These are phyloP conservation scores for Symbiodinium pilosum DNA, from an alignment of 73 alveolate genomes.

Conservation along the genomic window DNA sequence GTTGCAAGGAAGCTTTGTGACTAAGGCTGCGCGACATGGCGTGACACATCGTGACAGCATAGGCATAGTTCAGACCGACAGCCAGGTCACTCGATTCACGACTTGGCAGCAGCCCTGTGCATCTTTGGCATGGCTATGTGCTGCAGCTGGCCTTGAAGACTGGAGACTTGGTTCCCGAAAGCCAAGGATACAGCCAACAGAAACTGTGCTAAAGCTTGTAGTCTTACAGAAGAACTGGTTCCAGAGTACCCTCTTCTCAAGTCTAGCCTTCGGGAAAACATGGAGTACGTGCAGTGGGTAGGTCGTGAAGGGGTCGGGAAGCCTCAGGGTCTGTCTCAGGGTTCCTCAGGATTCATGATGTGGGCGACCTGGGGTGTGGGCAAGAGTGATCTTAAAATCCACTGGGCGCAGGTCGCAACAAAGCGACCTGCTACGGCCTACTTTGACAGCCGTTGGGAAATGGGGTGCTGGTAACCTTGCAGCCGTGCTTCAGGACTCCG, in stretches of 20 bases:
- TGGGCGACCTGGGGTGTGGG: not conserved
- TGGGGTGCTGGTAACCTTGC: not conserved
- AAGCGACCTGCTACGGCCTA: constrained; percentile 5
- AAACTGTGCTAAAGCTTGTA: too few relatives aligned
- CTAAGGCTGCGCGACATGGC: too few relatives aligned
- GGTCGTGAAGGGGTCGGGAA: not conserved
- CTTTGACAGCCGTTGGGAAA: not conserved
- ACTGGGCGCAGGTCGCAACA: not conserved
- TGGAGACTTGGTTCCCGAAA: not conserved
- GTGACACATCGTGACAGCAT: too few relatives aligned
- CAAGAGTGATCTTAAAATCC: not conserved
- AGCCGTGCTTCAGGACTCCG: not conserved
- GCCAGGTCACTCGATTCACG: not conserved
- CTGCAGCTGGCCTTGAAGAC: not conserved
- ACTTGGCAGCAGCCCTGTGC: constrained; percentile 15
- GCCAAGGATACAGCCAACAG: not conserved
- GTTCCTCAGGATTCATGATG: too few relatives aligned
- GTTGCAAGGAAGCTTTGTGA: too few relatives aligned
- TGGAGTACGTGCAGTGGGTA: not conserved
- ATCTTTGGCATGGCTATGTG: constrained; percentile 1
- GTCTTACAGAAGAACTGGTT: too few relatives aligned
- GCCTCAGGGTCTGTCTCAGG: too few relatives aligned
- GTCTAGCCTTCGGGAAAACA: not conserved
- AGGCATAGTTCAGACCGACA: not conserved
- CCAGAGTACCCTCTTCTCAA: not conserved